Evolutionary conservation across 768 basidiomycete species (phyloP), one percentile per base, ranked within the genome.

Genomic region (Sutorius australiensis): DNA sequence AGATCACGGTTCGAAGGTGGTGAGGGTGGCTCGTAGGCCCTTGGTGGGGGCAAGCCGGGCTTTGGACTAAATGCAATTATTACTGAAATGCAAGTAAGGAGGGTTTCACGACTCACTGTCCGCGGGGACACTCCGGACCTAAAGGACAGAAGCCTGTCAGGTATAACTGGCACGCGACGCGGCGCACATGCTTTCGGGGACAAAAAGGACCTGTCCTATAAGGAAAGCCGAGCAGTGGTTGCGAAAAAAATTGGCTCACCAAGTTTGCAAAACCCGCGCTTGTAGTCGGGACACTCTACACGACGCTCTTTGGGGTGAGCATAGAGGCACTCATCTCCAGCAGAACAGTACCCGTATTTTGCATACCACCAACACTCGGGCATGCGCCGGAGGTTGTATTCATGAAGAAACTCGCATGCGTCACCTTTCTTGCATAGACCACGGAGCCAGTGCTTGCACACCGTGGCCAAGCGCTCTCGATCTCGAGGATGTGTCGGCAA

Each of bases 311-410:
- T 92, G 12, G 92, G 93, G 66, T 95, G 92, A 14, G 92, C 91
- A 68, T 98, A 99, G 60, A 99, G 76, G 68, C 97, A 99, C 71
- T 98, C 95, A 61, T 95, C 94, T 51, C 97, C 95, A 17, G 94
- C 87, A 24, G 92, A 91, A 69, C 97, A 98, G 71, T 94, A 98
- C 14, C 97, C 97, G 64, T 93, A 95, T 70, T 95, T 97, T 47
- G 92, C 92, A 70, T 86, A 98, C 94, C 94, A 98, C 87, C 93
- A 97, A 65, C 97, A 98, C 68, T 98, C 92, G 6, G 97, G 97
- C 95, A 98, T 98, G 55, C 92, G 87, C 54, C 97, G 76, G 46
- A 99, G 80, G 68, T 98, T 97, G 76, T 98, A 99, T 74, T 98
- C 97, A 73, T 99, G 97, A 67, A 98, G 79, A 71, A 98, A 99